Conservation (phyloP, 176 grass and related monocot genomes). For the maize (Zea mays) region DNA sequence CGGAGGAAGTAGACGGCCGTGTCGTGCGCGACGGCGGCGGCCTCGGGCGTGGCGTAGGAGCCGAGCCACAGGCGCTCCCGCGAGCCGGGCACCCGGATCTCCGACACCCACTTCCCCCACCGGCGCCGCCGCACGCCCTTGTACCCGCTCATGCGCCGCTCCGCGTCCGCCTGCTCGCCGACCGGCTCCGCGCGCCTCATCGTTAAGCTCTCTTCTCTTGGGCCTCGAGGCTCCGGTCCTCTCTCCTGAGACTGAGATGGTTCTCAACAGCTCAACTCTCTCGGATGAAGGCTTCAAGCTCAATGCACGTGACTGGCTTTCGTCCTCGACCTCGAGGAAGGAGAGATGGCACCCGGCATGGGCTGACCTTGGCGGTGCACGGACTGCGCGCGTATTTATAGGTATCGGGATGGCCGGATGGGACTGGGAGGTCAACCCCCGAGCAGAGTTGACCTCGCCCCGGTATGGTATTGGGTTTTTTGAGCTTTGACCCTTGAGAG, state of each 20-base stretch:
- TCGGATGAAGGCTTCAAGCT: neutral
- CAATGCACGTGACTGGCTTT: neutral
- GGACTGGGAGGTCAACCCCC: constrained; percentile 15
- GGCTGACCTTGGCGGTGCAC: constrained; percentile 10
- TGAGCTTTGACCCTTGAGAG: constrained; percentile 23
- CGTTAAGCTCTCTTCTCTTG: neutral
- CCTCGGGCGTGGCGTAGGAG: constrained; percentile 81
- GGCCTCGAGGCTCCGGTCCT: neutral
- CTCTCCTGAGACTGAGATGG: neutral
- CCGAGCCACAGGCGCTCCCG: constrained; percentile 83
- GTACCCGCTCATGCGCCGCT: constrained; percentile 45
- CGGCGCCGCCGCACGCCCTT: constrained; percentile 60
- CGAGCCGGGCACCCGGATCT: constrained; percentile 70
- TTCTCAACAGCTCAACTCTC: neutral
- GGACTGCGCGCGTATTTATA: constrained; percentile 29
- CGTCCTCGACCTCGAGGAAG: too few relatives aligned
- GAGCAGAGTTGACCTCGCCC: constrained; percentile 4
- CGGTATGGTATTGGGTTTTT: neutral
- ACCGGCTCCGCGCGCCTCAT: constrained; percentile 26
- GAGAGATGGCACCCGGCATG: constrained; percentile 1
- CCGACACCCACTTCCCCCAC: constrained; percentile 79
- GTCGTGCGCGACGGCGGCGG: constrained; percentile 78
- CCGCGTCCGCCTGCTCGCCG: constrained; percentile 11
- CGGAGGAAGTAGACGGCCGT: constrained; percentile 83
- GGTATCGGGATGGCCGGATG: neutral